Evolutionary conservation across 805 yeast species (phyloP).

Genomic region (Candida maesae): DNA sequence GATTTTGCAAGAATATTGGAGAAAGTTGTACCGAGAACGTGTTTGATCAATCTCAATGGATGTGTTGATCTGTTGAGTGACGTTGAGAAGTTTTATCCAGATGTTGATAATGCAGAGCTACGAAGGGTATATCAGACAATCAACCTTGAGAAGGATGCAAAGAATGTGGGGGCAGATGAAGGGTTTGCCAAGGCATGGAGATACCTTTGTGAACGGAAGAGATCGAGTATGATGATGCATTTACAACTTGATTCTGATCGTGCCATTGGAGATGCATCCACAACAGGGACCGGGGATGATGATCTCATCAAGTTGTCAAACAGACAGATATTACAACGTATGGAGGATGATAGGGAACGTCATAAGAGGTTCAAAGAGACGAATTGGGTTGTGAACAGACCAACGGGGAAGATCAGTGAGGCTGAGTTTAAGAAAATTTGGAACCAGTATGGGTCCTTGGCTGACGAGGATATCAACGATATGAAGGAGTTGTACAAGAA

Average conservation of each 20-base stretch:
- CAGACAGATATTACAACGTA: slow-evolving; percentile 65
- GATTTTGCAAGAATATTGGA: slow-evolving; percentile 34
- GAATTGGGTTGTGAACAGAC: slow-evolving; percentile 65
- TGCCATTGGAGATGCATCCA: not conserved
- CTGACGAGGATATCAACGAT: slow-evolving; percentile 45
- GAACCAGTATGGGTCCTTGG: slow-evolving; percentile 33
- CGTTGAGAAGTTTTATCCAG: slow-evolving; percentile 16
- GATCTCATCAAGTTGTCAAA: slow-evolving; percentile 29
- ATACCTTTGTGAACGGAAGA: slow-evolving; percentile 19
- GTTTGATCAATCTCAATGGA: slow-evolving; percentile 19
- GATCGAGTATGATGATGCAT: slow-evolving; percentile 15
- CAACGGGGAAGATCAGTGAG: slow-evolving; percentile 36
- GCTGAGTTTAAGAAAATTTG: slow-evolving; percentile 48
- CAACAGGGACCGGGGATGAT: slow-evolving; percentile 52
- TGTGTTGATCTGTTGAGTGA: slow-evolving; percentile 18
- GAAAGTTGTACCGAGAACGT: slow-evolving; percentile 34
- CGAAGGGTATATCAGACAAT: slow-evolving; percentile 3
- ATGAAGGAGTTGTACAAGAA: slow-evolving; percentile 53
- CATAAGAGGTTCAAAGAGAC: slow-evolving; percentile 82
- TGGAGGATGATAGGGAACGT: slow-evolving; percentile 92
- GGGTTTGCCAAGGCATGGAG: slow-evolving; percentile 23
- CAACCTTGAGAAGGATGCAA: slow-evolving; percentile 3
- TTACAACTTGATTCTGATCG: slow-evolving; percentile 9
- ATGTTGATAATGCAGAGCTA: slow-evolving; percentile 7
- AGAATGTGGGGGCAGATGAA: slow-evolving; percentile 2